Percentiles rank a stretch among this genome's conserved stretches.
Conservation (phyloP, 2,329 filamentous ascomycete species). For the Alternaria angustiovoidea region DNA sequence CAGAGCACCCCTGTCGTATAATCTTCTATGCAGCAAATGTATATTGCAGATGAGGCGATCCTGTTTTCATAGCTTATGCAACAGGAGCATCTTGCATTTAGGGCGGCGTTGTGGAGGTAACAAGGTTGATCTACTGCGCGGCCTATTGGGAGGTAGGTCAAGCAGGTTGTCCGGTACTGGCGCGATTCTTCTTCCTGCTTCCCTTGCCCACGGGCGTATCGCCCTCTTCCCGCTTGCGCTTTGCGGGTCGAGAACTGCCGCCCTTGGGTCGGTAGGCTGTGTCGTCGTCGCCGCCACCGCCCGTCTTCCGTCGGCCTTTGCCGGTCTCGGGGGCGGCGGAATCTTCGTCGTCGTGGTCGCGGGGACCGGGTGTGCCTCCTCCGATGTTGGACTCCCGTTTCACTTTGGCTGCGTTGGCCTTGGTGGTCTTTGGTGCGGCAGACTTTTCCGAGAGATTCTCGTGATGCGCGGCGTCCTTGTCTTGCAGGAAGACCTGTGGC, state of each 20-base stretch:
- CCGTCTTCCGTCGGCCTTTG: slow-evolving; percentile 39
- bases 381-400: slow-evolving; percentile 46
- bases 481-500: slow-evolving; percentile 84
- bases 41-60: too few species aligned
- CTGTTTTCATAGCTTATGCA: too few species aligned
- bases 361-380: slow-evolving; percentile 44
- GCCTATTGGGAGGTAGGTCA: neutral
- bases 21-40: too few species aligned
- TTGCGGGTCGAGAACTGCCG: slow-evolving; percentile 52
- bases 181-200: slow-evolving; percentile 45
- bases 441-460: slow-evolving; percentile 50
- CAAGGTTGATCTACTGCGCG: neutral
- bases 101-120: neutral
- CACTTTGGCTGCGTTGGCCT: slow-evolving; percentile 36
- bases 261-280: slow-evolving; percentile 59
- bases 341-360: slow-evolving; percentile 55
- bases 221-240: slow-evolving; percentile 55
- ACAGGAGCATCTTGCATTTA: neutral
- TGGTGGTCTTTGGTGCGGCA: slow-evolving; percentile 34
- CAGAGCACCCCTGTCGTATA: too few species aligned
- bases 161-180: slow-evolving; percentile 30
- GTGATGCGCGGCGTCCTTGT: slow-evolving; percentile 59
- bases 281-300: slow-evolving; percentile 51
- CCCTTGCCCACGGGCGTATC: slow-evolving; percentile 38
- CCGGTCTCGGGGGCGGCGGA: slow-evolving; percentile 42